These are phyloP conservation scores for Suhomyces panamericanus DNA, from an alignment of 1,139 yeast genomes.

Conservation along the genomic window DNA sequence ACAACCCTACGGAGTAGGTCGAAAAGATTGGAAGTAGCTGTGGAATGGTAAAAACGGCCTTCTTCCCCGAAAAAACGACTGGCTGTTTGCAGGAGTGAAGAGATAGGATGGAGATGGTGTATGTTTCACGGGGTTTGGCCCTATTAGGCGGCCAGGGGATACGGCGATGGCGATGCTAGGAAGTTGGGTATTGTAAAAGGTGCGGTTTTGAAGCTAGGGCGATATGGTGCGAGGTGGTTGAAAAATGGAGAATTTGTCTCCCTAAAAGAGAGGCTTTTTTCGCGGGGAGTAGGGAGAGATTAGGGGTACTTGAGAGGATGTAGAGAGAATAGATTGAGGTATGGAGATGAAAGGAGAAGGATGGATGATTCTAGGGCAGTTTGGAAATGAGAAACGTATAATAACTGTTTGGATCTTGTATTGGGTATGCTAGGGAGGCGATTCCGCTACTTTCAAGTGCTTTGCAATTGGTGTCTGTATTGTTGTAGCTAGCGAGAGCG, in stretches of 20 bases:
- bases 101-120: neutral
- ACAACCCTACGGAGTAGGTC: neutral
- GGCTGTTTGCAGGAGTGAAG: too few species aligned
- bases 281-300: neutral
- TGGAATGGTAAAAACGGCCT: neutral
- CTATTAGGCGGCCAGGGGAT: neutral
- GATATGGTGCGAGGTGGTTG: neutral
- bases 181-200: neutral
- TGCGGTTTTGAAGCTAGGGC: conserved; percentile 2
- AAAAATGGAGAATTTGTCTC: neutral
- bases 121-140: neutral
- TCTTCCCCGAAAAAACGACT: neutral
- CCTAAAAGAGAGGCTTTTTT: too few species aligned
- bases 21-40: neutral
- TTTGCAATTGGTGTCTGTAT: too few species aligned
- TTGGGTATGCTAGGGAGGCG: neutral
- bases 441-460: too few species aligned
- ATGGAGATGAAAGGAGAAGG: too few species aligned
- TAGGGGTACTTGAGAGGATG: neutral
- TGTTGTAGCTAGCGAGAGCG: neutral
- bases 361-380: too few species aligned
- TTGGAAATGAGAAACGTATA: neutral
- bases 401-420: neutral
- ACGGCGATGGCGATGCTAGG: neutral
- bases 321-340: neutral